Evolutionary conservation across 78 protist genomes (phyloP).

Genomic region (Mastigamoeba balamuthi): DNA sequence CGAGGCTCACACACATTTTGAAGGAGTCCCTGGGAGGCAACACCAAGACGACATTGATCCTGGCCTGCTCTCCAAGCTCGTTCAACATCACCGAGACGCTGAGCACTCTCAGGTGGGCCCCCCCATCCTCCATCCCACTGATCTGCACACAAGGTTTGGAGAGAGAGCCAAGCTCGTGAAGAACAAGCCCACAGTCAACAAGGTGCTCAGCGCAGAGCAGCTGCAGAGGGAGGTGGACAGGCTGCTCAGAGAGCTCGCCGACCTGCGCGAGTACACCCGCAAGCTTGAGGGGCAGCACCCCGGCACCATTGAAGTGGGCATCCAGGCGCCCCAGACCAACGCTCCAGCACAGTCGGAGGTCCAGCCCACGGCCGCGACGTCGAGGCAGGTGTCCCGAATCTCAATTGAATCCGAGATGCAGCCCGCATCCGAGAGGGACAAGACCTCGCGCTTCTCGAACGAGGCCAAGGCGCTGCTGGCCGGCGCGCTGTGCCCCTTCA

Average conservation of each 20-base stretch:
- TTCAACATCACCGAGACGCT: conserved; percentile 57
- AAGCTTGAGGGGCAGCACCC: too few relatives aligned
- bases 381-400: too few relatives aligned
- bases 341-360: too few relatives aligned
- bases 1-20: conserved; percentile 40
- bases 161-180: conserved; percentile 39
- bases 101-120: conserved; percentile 61
- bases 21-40: conserved; percentile 61
- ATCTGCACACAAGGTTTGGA: not conserved
- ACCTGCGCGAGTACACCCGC: too few relatives aligned
- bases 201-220: conserved; percentile 25
- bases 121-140: not conserved
- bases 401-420: too few relatives aligned
- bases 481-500: too few relatives aligned
- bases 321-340: too few relatives aligned
- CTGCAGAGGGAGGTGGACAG: conserved; percentile 15
- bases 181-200: conserved; percentile 35
- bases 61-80: conserved; percentile 42
- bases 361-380: too few relatives aligned
- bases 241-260: conserved; percentile 21
- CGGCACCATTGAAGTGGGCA: too few relatives aligned
- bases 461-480: too few relatives aligned
- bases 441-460: too few relatives aligned
- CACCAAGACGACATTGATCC: conserved; percentile 38
- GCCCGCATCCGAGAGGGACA: too few relatives aligned